Evolutionary conservation across 1,284 basidiomycete genomes (phyloP).

Genomic region (Ustilago tritici): DNA sequence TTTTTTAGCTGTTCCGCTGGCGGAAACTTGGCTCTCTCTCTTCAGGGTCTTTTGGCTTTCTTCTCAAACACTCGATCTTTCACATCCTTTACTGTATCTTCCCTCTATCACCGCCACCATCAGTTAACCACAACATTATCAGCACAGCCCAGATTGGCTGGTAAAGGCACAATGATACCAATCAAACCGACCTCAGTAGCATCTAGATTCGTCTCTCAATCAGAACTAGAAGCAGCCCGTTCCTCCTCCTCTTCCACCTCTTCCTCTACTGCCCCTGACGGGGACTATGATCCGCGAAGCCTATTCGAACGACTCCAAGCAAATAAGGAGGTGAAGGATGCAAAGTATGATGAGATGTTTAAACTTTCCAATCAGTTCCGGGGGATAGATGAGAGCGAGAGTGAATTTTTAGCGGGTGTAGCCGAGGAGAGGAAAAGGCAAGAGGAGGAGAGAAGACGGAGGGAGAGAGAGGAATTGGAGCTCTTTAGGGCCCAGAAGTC

Average conservation of each 20-base stretch:
- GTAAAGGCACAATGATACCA: background rate
- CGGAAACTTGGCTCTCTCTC: background rate
- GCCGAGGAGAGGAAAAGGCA: slow-evolving; percentile 27
- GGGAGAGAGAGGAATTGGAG: slow-evolving; percentile 52
- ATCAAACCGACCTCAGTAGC: slow-evolving; percentile 5
- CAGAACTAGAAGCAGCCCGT: slow-evolving; percentile 28
- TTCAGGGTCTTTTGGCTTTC: background rate
- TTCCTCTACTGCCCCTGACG: background rate
- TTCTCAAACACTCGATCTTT: background rate
- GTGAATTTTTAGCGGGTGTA: slow-evolving; percentile 59
- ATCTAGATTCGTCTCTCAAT: slow-evolving; percentile 43
- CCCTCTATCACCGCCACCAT: too few species aligned
- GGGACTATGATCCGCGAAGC: slow-evolving; percentile 51
- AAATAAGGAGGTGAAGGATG: slow-evolving; percentile 62
- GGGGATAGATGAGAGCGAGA: slow-evolving; percentile 65
- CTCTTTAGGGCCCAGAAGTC: slow-evolving; percentile 25
- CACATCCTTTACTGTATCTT: background rate
- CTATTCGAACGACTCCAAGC: slow-evolving; percentile 57
- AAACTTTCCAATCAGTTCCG: slow-evolving; percentile 66
- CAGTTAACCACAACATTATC: too few species aligned
- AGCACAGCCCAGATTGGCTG: background rate
- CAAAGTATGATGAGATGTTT: slow-evolving; percentile 58
- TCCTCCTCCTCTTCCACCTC: background rate
- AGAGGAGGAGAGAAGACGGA: slow-evolving; percentile 22
- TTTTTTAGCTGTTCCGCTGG: background rate